Percentiles rank a stretch among this genome's conserved stretches.
Evolutionary conservation across 1,139 yeast species (phyloP).

Genomic region (Schwanniomyces etchellsii): DNA sequence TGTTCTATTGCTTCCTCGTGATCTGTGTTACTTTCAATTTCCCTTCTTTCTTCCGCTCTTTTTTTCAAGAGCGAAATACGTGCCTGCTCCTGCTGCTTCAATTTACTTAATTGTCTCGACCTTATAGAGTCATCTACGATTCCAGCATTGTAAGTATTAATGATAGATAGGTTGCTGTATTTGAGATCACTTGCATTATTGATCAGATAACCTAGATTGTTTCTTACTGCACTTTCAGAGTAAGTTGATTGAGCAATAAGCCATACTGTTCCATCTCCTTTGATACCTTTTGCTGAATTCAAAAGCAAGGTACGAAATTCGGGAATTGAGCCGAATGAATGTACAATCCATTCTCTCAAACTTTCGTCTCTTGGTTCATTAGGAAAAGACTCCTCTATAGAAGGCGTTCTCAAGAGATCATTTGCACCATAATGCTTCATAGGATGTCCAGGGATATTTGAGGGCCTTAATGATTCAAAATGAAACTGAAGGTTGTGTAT

Average conservation of each 20-base stretch:
- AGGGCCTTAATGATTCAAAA: constrained; percentile 46
- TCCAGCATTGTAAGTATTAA: constrained; percentile 76
- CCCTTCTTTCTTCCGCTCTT: constrained; percentile 11
- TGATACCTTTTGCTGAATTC: constrained; percentile 56
- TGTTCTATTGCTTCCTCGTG: constrained; percentile 1
- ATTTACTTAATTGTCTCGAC: constrained; percentile 43
- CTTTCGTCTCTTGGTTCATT: constrained; percentile 36
- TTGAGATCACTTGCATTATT: constrained; percentile 21
- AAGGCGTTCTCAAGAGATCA: constrained; percentile 42
- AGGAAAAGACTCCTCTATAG: constrained; percentile 12
- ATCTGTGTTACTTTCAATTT: constrained; percentile 5
- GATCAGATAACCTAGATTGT: constrained; percentile 9
- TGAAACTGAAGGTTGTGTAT: constrained; percentile 57
- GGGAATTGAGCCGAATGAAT: constrained; percentile 60
- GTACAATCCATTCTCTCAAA: constrained; percentile 39
- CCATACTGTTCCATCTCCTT: constrained; percentile 78
- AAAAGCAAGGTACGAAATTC: constrained; percentile 63
- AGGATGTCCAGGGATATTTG: constrained; percentile 9
- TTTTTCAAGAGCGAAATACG: constrained; percentile 22
- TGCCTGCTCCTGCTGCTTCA: constrained; percentile 30
- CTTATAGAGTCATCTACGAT: constrained; percentile 52
- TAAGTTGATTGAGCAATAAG: constrained; percentile 53
- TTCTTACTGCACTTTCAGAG: constrained; percentile 21
- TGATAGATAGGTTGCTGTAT: constrained; percentile 48
- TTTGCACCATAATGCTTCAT: constrained; percentile 17